Percentiles rank a stretch among this genome's conserved stretches.
These are phyloP conservation scores for Auricularia cornea DNA, from an alignment of 768 basidiomycete genomes.

Conservation along the genomic window DNA sequence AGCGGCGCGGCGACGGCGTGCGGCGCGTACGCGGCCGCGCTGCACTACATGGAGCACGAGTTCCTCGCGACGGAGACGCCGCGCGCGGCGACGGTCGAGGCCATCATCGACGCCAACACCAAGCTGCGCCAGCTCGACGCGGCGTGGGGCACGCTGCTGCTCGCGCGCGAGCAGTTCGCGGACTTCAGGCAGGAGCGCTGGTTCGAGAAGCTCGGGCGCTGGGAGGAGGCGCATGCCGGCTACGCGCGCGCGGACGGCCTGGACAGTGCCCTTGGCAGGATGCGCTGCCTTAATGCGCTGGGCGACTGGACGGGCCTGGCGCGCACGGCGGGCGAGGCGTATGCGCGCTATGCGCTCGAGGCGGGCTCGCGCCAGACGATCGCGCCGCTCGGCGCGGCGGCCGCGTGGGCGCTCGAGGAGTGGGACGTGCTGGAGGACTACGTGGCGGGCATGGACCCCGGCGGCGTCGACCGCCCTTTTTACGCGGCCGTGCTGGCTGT, in stretches of 20 bases:
- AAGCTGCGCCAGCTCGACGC: slow-evolving; percentile 42
- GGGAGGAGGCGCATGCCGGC: slow-evolving; percentile 36
- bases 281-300: slow-evolving; percentile 40
- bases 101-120: slow-evolving; percentile 43
- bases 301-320: slow-evolving; percentile 42
- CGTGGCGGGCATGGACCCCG: slow-evolving; percentile 38
- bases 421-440: slow-evolving; percentile 45
- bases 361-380: slow-evolving; percentile 33
- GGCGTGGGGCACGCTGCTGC: slow-evolving; percentile 39
- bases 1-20: slow-evolving; percentile 37
- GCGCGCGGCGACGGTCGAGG: slow-evolving; percentile 31
- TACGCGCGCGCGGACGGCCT: slow-evolving; percentile 26
- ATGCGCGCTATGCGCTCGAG: slow-evolving; percentile 23
- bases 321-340: slow-evolving; percentile 32
- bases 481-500: slow-evolving; percentile 42
- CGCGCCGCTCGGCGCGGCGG: slow-evolving; percentile 41
- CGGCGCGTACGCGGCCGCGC: slow-evolving; percentile 41
- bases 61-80: slow-evolving; percentile 33
- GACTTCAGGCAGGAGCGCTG: slow-evolving; percentile 36
- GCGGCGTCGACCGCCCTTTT: slow-evolving; percentile 40
- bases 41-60: slow-evolving; percentile 46
- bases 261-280: slow-evolving; percentile 31
- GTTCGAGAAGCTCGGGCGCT: slow-evolving; percentile 44
- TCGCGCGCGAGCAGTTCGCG: slow-evolving; percentile 32
- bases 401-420: slow-evolving; percentile 38